Evolutionary conservation across 2,329 filamentous ascomycete species (phyloP).

Genomic region (Beauveria scarabaeidicola): DNA sequence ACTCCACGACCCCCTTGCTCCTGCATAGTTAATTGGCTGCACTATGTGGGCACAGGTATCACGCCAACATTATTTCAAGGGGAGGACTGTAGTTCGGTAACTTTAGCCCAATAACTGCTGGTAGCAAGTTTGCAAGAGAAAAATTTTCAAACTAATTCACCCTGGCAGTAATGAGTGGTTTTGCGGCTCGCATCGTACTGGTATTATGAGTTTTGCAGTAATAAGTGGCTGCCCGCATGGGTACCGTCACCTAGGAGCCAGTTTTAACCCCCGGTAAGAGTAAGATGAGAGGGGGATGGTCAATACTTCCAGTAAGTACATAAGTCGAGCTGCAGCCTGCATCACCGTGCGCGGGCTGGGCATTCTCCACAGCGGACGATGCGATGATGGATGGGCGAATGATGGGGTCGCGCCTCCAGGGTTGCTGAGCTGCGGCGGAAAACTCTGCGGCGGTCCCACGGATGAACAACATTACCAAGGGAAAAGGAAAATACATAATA

Average conservation of each 20-base stretch:
- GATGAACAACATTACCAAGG: not conserved
- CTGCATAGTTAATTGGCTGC: too few relatives aligned
- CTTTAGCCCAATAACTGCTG: not conserved
- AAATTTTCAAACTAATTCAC: not conserved
- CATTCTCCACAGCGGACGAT: not conserved
- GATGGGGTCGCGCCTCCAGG: not conserved
- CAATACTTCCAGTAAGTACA: too few relatives aligned
- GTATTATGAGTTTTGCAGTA: not conserved
- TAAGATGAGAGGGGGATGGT: slow-evolving; percentile 4
- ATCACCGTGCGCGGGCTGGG: slow-evolving; percentile 4
- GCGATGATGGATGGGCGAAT: not conserved
- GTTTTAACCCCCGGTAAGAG: not conserved
- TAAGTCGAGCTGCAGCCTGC: not conserved
- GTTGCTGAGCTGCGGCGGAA: not conserved
- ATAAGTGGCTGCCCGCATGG: not conserved
- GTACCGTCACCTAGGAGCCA: not conserved
- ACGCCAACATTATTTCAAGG: too few relatives aligned
- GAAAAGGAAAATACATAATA: not conserved
- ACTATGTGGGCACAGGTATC: too few relatives aligned
- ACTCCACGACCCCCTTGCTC: too few relatives aligned
- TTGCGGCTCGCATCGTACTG: not conserved
- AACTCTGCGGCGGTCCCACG: not conserved
- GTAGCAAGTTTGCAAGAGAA: not conserved
- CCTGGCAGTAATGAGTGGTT: not conserved
- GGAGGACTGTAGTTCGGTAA: too few relatives aligned